Percentiles rank a stretch among this genome's conserved stretches.
phyloP scores from a whole-genome alignment of 768 basidiomycete species.

The Naematelia encephala region DNA sequence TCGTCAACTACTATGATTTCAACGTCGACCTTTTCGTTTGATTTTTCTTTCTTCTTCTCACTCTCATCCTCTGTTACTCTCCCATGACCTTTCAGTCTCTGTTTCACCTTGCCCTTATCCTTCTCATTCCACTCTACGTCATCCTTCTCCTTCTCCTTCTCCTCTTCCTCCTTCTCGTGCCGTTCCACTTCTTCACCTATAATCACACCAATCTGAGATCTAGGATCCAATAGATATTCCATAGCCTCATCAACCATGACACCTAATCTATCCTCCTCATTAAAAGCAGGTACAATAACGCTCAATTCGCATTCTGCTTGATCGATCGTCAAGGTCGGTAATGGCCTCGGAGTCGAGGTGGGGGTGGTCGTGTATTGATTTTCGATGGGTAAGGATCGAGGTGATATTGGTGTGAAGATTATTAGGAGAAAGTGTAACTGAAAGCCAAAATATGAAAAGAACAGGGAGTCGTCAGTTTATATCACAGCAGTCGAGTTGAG shows the following conservation, averaged over 20 bases:
- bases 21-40: slow-evolving; percentile 13
- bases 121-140: neutral
- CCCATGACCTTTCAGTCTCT: slow-evolving; percentile 1
- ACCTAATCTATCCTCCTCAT: slow-evolving; percentile 78
- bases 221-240: slow-evolving; percentile 50
- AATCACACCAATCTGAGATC: too few species aligned
- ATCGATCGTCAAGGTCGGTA: slow-evolving; percentile 23
- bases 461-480: too few species aligned
- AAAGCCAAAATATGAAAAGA: too few species aligned
- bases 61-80: too few species aligned
- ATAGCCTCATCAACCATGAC: slow-evolving; percentile 72
- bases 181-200: too few species aligned
- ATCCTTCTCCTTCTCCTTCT: too few species aligned
- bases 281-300: slow-evolving; percentile 86
- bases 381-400: slow-evolving; percentile 65
- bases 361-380: slow-evolving; percentile 64
- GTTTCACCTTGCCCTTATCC: too few species aligned
- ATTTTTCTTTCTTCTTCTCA: neutral
- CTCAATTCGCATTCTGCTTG: slow-evolving; percentile 60
- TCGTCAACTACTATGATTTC: slow-evolving; percentile 90
- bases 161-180: too few species aligned
- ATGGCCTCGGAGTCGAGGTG: neutral
- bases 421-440: slow-evolving; percentile 70
- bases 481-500: too few species aligned
- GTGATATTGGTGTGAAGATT: slow-evolving; percentile 69